Conservation (phyloP, 495 filamentous ascomycete genomes). For the Hypoxylon lienhwacheense region DNA sequence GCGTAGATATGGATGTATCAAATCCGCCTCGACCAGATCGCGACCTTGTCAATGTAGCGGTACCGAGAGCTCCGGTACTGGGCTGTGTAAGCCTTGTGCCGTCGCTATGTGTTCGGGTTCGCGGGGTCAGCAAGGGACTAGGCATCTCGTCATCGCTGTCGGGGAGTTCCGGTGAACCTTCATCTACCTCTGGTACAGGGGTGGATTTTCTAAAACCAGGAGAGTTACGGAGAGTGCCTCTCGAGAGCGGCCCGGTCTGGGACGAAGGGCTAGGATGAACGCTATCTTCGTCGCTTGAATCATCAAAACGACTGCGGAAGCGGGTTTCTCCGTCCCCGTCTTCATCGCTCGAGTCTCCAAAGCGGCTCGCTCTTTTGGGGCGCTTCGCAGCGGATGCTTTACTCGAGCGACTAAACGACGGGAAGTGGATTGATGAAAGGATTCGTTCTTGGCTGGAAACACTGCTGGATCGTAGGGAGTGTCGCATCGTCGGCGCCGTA, state of each 20-base stretch:
- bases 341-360: constrained; percentile 75
- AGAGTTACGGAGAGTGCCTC: constrained; percentile 25
- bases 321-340: constrained; percentile 50
- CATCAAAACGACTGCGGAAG: constrained; percentile 75
- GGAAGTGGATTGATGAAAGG: constrained; percentile 35
- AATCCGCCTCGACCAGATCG: constrained; percentile 44
- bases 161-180: constrained; percentile 43
- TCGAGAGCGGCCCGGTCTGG: constrained; percentile 16
- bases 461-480: constrained; percentile 31
- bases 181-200: constrained; percentile 39
- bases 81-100: constrained; percentile 6
- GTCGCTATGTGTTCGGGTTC: neutral
- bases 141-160: constrained; percentile 36
- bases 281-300: constrained; percentile 75
- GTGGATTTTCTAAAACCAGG: constrained; percentile 30
- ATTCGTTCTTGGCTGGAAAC: constrained; percentile 29
- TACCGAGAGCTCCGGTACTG: constrained; percentile 35
- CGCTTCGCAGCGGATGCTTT: constrained; percentile 16
- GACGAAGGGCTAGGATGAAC: constrained; percentile 25
- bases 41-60: constrained; percentile 31
- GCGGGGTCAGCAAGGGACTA: constrained; percentile 32
- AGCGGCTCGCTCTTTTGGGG: constrained; percentile 47
- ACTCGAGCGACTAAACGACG: constrained; percentile 30
- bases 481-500: constrained; percentile 21
- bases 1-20: constrained; percentile 28